phyloP scores from a whole-genome alignment of 805 yeast genomes.

The Cyberlindnera saturnus region DNA sequence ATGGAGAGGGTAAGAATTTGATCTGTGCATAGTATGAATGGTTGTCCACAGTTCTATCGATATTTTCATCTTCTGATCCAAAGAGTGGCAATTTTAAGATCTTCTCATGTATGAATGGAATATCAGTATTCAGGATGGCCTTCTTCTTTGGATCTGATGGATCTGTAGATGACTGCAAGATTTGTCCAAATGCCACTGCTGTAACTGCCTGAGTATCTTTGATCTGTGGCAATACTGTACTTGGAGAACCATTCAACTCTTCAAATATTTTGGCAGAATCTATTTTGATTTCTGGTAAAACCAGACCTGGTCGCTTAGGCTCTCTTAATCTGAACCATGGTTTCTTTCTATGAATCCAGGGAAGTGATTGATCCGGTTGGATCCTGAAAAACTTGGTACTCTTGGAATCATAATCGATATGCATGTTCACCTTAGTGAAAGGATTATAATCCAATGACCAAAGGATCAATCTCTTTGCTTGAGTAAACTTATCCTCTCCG shows the following conservation, averaged over 20 bases:
- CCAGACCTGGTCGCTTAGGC: conserved; percentile 9
- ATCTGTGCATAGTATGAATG: conserved; percentile 36
- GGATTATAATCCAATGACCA: conserved; percentile 23
- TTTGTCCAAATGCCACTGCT: conserved; percentile 21
- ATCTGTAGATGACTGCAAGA: conserved; percentile 1
- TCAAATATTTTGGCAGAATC: conserved; percentile 8
- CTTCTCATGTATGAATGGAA: conserved; percentile 17
- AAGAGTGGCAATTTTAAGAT: conserved; percentile 13
- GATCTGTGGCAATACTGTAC: not conserved
- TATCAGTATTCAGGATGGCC: conserved; percentile 15
- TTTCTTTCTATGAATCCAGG: conserved; percentile 22
- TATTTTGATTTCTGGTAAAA: conserved; percentile 3
- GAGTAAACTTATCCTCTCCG: conserved; percentile 13
- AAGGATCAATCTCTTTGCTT: conserved; percentile 19
- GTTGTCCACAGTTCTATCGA: conserved; percentile 18
- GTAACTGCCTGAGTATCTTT: conserved; percentile 10
- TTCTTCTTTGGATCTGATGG: conserved; percentile 1
- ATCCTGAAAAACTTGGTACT: conserved; percentile 4
- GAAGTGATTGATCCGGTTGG: conserved; percentile 14
- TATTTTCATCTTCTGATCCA: conserved; percentile 5
- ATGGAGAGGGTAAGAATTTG: conserved; percentile 41
- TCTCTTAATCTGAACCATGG: conserved; percentile 17
- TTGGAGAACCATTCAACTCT: conserved; percentile 5
- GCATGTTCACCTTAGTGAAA: conserved; percentile 11
- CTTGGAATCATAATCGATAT: conserved; percentile 7